Percentiles rank a stretch among this genome's conserved stretches.
These are phyloP conservation scores for Alternaria consortialis DNA, from an alignment of 2,329 filamentous ascomycete genomes.

Conservation along the genomic window DNA sequence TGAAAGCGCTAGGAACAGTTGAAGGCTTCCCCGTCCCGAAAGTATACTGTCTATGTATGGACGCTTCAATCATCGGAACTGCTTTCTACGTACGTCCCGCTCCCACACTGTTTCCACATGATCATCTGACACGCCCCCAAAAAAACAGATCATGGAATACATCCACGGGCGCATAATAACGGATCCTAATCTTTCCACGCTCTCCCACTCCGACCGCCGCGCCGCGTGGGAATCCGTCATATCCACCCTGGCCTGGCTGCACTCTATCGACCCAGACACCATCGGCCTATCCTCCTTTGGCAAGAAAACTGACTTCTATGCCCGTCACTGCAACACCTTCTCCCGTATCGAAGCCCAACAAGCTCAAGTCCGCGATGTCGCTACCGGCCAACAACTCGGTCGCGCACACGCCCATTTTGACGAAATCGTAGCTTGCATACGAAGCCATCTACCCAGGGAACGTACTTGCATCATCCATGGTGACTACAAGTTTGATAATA, in stretches of 20 bases:
- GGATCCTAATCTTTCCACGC: constrained; percentile 78
- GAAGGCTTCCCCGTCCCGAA: constrained; percentile 89
- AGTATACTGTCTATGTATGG: constrained; percentile 85
- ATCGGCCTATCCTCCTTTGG: constrained; percentile 79
- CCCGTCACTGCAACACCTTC: constrained; percentile 85
- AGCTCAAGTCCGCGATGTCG: constrained; percentile 74
- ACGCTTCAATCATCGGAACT: constrained; percentile 79
- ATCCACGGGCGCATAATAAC: constrained; percentile 91
- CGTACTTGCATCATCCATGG: constrained; percentile 86
- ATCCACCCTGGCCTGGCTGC: constrained; percentile 81
- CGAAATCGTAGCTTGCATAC: constrained; percentile 80
- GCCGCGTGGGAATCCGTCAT: constrained; percentile 63
- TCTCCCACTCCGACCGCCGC: constrained; percentile 69
- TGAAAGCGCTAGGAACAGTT: constrained; percentile 74
- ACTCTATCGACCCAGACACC: constrained; percentile 72
- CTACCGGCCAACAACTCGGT: constrained; percentile 72
- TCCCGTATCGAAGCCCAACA: constrained; percentile 79
- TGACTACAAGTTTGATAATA: constrained; percentile 82
- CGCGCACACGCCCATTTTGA: constrained; percentile 78
- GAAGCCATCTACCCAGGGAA: constrained; percentile 71
- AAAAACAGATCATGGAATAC: constrained; percentile 80
- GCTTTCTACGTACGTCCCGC: constrained; percentile 72
- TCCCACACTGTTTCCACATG: background rate
- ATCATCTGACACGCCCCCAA: background rate
- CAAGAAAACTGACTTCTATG: constrained; percentile 78